These are phyloP conservation scores for Backusella westeae DNA, from an alignment of 192 early-diverging fungal genomes.

Conservation along the genomic window DNA sequence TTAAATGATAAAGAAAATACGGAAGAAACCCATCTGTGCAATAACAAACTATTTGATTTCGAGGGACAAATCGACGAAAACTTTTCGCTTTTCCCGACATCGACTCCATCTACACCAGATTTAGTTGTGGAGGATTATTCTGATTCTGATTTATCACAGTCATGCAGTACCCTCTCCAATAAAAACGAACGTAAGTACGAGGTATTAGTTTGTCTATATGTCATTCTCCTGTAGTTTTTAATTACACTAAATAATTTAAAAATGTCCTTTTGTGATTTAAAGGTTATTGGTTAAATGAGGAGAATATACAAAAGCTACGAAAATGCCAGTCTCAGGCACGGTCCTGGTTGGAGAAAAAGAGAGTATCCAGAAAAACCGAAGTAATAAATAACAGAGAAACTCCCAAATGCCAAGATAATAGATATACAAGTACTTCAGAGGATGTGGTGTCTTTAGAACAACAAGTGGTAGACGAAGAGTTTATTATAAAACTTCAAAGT, in stretches of 20 bases:
- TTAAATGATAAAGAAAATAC: conserved; percentile 35
- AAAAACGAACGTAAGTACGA: background rate
- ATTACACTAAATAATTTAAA: background rate
- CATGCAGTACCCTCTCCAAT: background rate
- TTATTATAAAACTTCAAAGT: conserved; percentile 35
- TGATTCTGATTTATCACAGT: conserved; percentile 11
- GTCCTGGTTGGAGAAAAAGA: background rate
- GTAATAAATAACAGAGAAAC: background rate
- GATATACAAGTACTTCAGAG: background rate
- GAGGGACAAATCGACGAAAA: background rate
- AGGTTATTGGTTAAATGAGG: conserved; percentile 21
- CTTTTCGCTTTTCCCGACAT: background rate
- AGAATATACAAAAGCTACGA: conserved; percentile 4
- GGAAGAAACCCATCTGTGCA: conserved; percentile 11
- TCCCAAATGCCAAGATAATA: background rate
- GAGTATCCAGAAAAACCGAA: conserved; percentile 13
- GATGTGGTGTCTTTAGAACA: background rate
- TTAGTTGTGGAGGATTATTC: conserved; percentile 9
- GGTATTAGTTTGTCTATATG: background rate
- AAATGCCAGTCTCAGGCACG: conserved; percentile 23
- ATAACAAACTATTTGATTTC: conserved; percentile 1
- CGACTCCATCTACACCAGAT: conserved; percentile 10
- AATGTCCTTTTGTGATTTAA: background rate
- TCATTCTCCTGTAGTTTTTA: background rate
- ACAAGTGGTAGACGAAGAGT: conserved; percentile 40